Conservation (phyloP, 441 rosid genomes). For the Euphorbia schlechtendalii region DNA sequence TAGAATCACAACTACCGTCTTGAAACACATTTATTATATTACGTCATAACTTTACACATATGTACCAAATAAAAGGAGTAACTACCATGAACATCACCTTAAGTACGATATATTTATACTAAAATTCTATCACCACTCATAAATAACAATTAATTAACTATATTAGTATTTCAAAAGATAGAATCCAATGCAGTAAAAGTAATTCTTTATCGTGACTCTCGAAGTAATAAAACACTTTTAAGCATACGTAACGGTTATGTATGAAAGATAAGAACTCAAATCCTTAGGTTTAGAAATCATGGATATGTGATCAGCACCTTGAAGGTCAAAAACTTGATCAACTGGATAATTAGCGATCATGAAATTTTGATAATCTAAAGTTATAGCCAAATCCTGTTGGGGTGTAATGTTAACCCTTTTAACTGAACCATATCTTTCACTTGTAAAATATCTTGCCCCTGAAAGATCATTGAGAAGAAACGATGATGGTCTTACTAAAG, state of each 20-base stretch:
- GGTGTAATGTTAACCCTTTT: conserved; percentile 29
- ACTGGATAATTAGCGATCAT: conserved; percentile 35
- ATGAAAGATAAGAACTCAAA: conserved; percentile 9
- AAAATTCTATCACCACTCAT: no score
- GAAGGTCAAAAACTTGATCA: conserved; percentile 23
- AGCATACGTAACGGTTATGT: conserved; percentile 9
- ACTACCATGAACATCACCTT: no score
- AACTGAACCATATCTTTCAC: conserved; percentile 36
- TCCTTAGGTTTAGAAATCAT: conserved; percentile 20
- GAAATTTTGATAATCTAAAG: conserved; percentile 34
- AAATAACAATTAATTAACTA: no score
- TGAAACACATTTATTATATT: no score
- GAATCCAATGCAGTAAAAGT: no score
- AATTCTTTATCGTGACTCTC: no score
- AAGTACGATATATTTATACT: no score
- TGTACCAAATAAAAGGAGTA: no score
- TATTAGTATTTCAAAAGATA: no score
- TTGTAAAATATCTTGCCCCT: conserved; percentile 19
- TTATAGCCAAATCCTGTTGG: conserved; percentile 30
- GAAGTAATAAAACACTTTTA: background rate
- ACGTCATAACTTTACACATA: no score
- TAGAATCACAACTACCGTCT: no score
- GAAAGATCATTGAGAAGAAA: conserved; percentile 29
- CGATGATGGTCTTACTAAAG: conserved; percentile 38
- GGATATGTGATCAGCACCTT: conserved; percentile 17